Conservation (phyloP, 2,329 filamentous ascomycete species). For the Alternaria viburni region DNA sequence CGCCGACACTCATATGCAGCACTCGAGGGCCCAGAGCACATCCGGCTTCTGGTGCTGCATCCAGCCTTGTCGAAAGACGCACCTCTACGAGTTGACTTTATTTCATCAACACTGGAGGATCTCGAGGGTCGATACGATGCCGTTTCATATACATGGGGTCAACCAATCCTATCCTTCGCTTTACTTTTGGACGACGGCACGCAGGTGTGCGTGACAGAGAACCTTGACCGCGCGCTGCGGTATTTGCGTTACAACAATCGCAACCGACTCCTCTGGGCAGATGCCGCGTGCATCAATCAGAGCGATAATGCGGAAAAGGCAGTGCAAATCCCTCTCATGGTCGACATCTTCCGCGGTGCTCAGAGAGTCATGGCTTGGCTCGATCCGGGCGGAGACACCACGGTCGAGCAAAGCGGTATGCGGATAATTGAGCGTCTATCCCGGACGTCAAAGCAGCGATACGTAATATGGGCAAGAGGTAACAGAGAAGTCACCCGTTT, state of each 20-base stretch:
- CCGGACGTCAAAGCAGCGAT: no score
- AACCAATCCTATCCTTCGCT: not conserved
- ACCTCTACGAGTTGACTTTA: accelerated
- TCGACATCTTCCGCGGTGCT: not conserved
- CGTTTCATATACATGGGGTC: slow-evolving; percentile 19
- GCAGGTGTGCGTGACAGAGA: not conserved
- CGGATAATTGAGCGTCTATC: no score
- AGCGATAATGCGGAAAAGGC: slow-evolving; percentile 11
- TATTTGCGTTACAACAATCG: not conserved
- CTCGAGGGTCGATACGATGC: slow-evolving; percentile 7
- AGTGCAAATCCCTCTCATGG: slow-evolving; percentile 23
- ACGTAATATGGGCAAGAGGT: no score
- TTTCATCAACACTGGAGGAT: not conserved
- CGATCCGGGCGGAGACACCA: not conserved
- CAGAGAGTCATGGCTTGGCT: not conserved
- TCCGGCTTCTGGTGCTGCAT: not conserved
- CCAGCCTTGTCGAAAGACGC: not conserved
- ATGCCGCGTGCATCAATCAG: slow-evolving; percentile 28
- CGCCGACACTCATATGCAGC: not conserved
- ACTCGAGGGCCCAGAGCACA: not conserved
- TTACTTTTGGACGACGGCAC: not conserved
- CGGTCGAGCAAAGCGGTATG: not conserved
- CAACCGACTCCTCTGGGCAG: slow-evolving; percentile 11
- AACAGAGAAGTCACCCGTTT: no score
- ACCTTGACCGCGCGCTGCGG: slow-evolving; percentile 13